phyloP scores from a whole-genome alignment of 768 basidiomycete genomes.

The Suillus luteus region DNA sequence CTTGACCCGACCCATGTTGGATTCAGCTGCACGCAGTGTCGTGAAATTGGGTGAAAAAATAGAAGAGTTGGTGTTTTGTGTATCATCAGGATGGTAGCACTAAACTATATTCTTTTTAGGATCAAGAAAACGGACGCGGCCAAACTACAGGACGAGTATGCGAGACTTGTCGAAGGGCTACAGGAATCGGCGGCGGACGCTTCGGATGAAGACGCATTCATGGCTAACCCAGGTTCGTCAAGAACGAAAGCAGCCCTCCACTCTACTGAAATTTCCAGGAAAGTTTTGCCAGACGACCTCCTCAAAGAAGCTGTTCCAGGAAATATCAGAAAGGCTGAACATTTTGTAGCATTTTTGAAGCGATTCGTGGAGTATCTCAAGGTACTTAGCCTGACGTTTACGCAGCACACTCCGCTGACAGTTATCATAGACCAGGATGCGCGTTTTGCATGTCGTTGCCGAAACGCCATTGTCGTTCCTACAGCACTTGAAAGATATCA shows the following conservation, averaged over 20 bases:
- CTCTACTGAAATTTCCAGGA: constrained; percentile 11
- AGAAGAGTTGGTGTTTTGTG: constrained; percentile 69
- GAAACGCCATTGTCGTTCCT: constrained; percentile 97
- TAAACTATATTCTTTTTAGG: constrained; percentile 42
- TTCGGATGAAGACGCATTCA: constrained; percentile 75
- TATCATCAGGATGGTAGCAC: not conserved
- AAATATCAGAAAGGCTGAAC: constrained; percentile 97
- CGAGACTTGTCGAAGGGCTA: constrained; percentile 90
- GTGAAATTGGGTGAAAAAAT: constrained; percentile 86
- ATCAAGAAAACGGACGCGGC: constrained; percentile 93
- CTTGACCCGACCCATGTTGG: constrained; percentile 95
- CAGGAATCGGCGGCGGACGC: constrained; percentile 69
- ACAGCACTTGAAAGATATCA: constrained; percentile 98
- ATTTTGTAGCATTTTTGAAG: constrained; percentile 97
- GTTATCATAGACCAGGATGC: constrained; percentile 85
- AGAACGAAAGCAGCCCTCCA: not conserved
- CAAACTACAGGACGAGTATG: constrained; percentile 96
- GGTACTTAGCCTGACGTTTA: constrained; percentile 42
- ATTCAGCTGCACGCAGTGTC: constrained; percentile 89
- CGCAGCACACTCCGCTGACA: constrained; percentile 16
- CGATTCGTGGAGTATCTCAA: constrained; percentile 99
- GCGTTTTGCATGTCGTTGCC: constrained; percentile 98
- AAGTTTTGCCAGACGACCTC: constrained; percentile 92
- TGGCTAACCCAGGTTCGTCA: constrained; percentile 83
- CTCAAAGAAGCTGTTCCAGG: constrained; percentile 95